Conservation (phyloP, 495 filamentous ascomycete species). For the Lasiosphaeria hispida region DNA sequence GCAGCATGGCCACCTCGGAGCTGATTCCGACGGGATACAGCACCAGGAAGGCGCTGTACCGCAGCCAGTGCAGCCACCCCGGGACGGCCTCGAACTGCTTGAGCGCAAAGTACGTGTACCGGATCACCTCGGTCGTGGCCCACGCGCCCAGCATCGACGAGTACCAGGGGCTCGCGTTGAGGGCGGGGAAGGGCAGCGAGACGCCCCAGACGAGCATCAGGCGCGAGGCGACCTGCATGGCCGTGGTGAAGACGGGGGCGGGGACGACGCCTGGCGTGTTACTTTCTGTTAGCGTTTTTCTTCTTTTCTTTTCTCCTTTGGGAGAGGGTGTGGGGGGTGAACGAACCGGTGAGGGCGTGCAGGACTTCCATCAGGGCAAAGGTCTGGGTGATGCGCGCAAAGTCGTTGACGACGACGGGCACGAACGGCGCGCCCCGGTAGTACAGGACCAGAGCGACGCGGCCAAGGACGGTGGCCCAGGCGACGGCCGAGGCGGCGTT, state of each 20-base stretch:
- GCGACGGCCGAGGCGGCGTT: conserved; percentile 71
- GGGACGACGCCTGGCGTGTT: conserved; percentile 67
- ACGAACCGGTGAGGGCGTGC: conserved; percentile 67
- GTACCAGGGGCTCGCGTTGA: conserved; percentile 53
- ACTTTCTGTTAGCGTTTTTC: too few relatives aligned
- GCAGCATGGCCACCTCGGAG: conserved; percentile 79
- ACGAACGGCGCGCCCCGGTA: conserved; percentile 27
- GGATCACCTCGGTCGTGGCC: conserved; percentile 80
- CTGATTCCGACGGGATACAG: conserved; percentile 89
- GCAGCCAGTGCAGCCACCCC: conserved; percentile 69
- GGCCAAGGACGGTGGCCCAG: conserved; percentile 70
- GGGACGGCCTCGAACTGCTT: conserved; percentile 60
- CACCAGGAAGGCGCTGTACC: conserved; percentile 90
- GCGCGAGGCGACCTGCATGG: conserved; percentile 82
- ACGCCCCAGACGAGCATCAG: conserved; percentile 84
- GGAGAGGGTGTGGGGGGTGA: neutral
- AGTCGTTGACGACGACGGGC: conserved; percentile 56
- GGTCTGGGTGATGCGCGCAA: conserved; percentile 77
- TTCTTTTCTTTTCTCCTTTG: too few relatives aligned
- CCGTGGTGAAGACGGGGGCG: conserved; percentile 77
- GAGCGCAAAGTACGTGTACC: conserved; percentile 84
- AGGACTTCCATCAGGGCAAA: conserved; percentile 77
- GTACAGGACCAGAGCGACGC: conserved; percentile 40
- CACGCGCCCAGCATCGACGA: conserved; percentile 76
- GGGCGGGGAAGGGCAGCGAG: conserved; percentile 61